Conservation (phyloP, 176 grass and related monocot genomes). For the Dactylis glomerata region DNA sequence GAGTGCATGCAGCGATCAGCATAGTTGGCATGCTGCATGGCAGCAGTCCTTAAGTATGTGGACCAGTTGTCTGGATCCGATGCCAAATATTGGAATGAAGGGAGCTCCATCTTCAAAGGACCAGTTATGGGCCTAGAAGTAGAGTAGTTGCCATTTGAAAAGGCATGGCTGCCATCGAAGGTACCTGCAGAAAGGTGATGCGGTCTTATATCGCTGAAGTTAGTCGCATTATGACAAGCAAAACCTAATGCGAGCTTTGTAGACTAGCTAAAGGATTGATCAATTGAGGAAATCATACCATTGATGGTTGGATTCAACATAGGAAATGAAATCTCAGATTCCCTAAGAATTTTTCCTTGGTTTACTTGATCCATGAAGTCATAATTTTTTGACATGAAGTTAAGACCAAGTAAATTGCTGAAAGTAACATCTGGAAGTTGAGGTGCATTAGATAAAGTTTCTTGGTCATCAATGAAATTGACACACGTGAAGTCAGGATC, state of each 20-base stretch:
- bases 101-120: slow-evolving; percentile 89
- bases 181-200: slow-evolving; percentile 32
- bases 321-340: slow-evolving; percentile 53
- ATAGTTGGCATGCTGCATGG: slow-evolving; percentile 35
- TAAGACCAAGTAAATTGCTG: slow-evolving; percentile 33
- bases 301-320: slow-evolving; percentile 31
- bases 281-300: slow-evolving; percentile 36
- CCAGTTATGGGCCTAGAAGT: slow-evolving; percentile 61
- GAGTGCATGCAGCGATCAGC: slow-evolving; percentile 39
- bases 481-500: slow-evolving; percentile 50
- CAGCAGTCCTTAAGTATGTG: slow-evolving; percentile 21
- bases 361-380: slow-evolving; percentile 51
- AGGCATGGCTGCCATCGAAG: slow-evolving; percentile 51
- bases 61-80: slow-evolving; percentile 52
- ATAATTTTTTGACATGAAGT: slow-evolving; percentile 42
- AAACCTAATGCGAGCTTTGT: slow-evolving; percentile 38
- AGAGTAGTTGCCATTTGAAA: slow-evolving; percentile 75
- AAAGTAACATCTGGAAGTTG: slow-evolving; percentile 43
- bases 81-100: slow-evolving; percentile 94
- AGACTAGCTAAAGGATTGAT: slow-evolving; percentile 41
- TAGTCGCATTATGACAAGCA: slow-evolving; percentile 22
- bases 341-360: slow-evolving; percentile 28
- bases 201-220: slow-evolving; percentile 37
- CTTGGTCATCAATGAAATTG: slow-evolving; percentile 19
- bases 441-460: slow-evolving; percentile 44